Evolutionary conservation across 345 rosid genomes (phyloP).

Genomic region (Bruguiera sexangula): DNA sequence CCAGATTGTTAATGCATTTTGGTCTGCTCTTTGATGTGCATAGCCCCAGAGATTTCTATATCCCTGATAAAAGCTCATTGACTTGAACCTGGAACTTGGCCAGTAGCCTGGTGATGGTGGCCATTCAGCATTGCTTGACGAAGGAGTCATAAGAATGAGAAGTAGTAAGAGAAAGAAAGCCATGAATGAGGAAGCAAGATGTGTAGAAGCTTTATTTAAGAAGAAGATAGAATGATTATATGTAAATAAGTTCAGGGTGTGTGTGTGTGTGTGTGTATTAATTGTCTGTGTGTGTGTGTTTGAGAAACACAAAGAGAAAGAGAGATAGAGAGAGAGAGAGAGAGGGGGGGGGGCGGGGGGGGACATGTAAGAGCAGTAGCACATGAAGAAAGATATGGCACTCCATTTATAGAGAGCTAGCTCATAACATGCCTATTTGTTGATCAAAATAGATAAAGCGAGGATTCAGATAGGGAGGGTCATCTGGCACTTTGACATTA

Average conservation of each 20-base stretch:
- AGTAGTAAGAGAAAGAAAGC: constrained; percentile 33
- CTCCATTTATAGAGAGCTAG: neutral
- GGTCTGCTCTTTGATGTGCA: constrained; percentile 65
- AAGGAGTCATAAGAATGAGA: constrained; percentile 32
- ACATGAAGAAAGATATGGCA: neutral
- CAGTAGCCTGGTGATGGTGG: constrained; percentile 93
- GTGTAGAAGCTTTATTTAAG: neutral
- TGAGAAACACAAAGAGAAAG: constrained; percentile 4
- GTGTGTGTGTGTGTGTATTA: no score
- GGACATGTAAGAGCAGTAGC: neutral
- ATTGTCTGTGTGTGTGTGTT: constrained; percentile 12
- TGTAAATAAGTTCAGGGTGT: constrained; percentile 32
- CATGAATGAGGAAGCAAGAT: constrained; percentile 20
- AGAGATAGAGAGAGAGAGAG: constrained; percentile 13
- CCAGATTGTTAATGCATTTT: constrained; percentile 74
- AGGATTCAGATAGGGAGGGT: neutral
- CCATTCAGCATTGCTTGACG: constrained; percentile 49
- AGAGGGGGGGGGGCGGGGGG: no score
- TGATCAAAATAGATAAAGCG: neutral
- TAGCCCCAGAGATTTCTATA: constrained; percentile 94
- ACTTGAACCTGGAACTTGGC: constrained; percentile 77
- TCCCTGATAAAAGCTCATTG: constrained; percentile 64
- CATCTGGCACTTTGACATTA: neutral
- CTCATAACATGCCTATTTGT: neutral
- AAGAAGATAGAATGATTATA: constrained; percentile 30